Evolutionary conservation across 495 filamentous ascomycete genomes (phyloP).

Genomic region (Staphylotrichum longicolle): DNA sequence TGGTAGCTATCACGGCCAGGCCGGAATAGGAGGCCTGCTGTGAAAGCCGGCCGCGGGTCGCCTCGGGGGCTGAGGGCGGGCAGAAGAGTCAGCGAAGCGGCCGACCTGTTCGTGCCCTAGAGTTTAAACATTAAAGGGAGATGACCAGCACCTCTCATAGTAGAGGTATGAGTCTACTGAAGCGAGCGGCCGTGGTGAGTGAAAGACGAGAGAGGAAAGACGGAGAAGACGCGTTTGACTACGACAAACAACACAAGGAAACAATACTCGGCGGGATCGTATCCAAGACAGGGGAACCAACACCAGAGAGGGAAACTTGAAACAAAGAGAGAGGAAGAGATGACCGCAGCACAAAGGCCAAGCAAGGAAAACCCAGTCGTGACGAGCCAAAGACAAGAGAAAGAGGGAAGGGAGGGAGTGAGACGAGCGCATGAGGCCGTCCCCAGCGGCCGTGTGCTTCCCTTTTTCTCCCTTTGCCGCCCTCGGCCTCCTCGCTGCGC

Average conservation of each 20-base stretch:
- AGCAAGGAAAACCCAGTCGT: conserved; percentile 13
- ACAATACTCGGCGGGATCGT: conserved; percentile 4
- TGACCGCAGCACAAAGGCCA: not conserved
- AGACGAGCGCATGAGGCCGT: not conserved
- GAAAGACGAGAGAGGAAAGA: not conserved
- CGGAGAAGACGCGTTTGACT: not conserved
- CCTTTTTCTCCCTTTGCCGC: conserved; percentile 13
- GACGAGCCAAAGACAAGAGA: conserved; percentile 17
- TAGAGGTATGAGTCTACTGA: conserved; percentile 22
- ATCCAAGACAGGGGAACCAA: not conserved
- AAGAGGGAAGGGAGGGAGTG: conserved; percentile 2
- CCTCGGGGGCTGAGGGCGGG: conserved; percentile 23
- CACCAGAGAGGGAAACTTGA: conserved; percentile 15
- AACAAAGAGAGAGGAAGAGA: conserved; percentile 12
- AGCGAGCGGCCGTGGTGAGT: not conserved
- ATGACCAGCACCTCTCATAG: conserved; percentile 42
- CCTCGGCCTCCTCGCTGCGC: conserved; percentile 5
- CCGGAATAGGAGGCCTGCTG: conserved; percentile 10
- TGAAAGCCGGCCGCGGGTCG: conserved; percentile 9
- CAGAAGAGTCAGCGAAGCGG: conserved; percentile 20
- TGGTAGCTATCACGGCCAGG: not conserved
- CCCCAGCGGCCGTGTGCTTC: conserved; percentile 1
- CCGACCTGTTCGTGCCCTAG: conserved; percentile 34
- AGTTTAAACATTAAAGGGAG: conserved; percentile 35
- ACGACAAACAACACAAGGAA: not conserved